Conservation (phyloP, 1,284 basidiomycete species). For the Phlebopus sp. region DNA sequence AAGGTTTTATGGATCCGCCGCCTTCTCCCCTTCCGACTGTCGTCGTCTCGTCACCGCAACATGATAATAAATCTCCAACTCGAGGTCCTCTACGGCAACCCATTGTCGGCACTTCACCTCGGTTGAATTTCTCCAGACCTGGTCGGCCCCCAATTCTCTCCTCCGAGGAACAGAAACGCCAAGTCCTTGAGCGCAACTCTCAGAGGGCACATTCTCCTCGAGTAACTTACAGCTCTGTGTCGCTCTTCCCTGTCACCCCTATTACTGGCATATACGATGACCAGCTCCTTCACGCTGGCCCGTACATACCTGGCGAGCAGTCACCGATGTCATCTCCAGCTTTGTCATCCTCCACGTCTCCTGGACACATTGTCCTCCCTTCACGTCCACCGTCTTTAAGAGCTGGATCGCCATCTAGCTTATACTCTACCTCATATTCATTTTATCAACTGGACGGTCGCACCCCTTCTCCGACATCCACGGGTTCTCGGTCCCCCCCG, state of each 20-base stretch:
- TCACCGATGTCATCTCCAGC: background rate
- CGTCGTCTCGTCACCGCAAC: constrained; percentile 41
- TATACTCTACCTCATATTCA: constrained; percentile 62
- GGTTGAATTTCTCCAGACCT: constrained; percentile 56
- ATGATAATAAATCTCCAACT: constrained; percentile 12
- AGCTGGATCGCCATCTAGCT: constrained; percentile 42
- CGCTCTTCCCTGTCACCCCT: constrained; percentile 20
- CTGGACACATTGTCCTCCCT: constrained; percentile 17
- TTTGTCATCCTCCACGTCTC: constrained; percentile 13
- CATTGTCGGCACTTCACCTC: constrained; percentile 35
- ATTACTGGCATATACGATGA: constrained; percentile 18
- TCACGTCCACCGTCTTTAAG: constrained; percentile 34
- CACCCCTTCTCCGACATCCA: constrained; percentile 38
- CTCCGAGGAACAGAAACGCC: constrained; percentile 53
- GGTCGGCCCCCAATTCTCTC: constrained; percentile 44
- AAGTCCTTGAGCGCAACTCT: constrained; percentile 59
- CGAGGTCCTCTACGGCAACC: constrained; percentile 27
- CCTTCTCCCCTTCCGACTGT: constrained; percentile 42
- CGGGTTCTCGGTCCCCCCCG: constrained; percentile 17
- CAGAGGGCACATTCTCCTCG: constrained; percentile 29
- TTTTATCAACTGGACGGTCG: constrained; percentile 57
- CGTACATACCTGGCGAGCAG: constrained; percentile 1
- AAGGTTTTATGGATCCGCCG: constrained; percentile 32
- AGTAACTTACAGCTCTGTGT: constrained; percentile 15
- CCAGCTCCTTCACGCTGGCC: background rate